phyloP scores from a whole-genome alignment of 2,329 filamentous ascomycete genomes.

The Rhytidhysteron rufulum region DNA sequence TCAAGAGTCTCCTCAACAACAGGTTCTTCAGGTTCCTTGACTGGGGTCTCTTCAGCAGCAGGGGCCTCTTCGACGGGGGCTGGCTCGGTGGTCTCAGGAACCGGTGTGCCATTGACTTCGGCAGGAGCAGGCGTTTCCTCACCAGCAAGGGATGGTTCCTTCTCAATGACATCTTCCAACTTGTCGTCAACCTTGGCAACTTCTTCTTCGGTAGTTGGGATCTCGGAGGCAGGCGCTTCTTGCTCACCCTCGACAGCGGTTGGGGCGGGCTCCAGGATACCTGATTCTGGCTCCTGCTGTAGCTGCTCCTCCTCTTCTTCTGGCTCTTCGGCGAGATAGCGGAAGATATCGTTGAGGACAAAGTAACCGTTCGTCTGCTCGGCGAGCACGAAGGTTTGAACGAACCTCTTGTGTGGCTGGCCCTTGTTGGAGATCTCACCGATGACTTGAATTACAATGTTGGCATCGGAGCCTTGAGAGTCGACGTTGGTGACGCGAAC shows the following conservation, averaged over 20 bases:
- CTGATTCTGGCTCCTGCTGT: slow-evolving; percentile 33
- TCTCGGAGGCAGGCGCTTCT: slow-evolving; percentile 31
- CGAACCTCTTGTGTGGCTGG: slow-evolving; percentile 88
- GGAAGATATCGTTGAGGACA: slow-evolving; percentile 95
- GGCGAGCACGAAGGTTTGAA: slow-evolving; percentile 95
- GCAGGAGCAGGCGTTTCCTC: slow-evolving; percentile 23
- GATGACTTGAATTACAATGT: slow-evolving; percentile 97
- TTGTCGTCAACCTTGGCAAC: slow-evolving; percentile 63
- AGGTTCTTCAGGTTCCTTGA: slow-evolving; percentile 26
- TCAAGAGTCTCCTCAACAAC: slow-evolving; percentile 33
- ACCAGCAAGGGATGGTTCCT: slow-evolving; percentile 19
- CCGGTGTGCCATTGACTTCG: slow-evolving; percentile 35
- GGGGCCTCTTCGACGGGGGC: slow-evolving; percentile 38
- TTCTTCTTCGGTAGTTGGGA: slow-evolving; percentile 42
- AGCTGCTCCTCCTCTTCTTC: slow-evolving; percentile 59
- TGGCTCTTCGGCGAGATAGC: slow-evolving; percentile 81
- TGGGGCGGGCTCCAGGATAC: slow-evolving; percentile 38
- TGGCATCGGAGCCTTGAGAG: slow-evolving; percentile 85
- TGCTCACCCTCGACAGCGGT: slow-evolving; percentile 28
- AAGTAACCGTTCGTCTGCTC: slow-evolving; percentile 97
- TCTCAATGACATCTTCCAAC: slow-evolving; percentile 59
- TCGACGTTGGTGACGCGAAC: slow-evolving; percentile 98
- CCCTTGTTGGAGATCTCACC: slow-evolving; percentile 96
- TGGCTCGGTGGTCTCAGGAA: slow-evolving; percentile 30
- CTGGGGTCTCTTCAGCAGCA: slow-evolving; percentile 32